phyloP scores from a whole-genome alignment of 2,329 filamentous ascomycete genomes.

The Sporothrix dimorphospora region DNA sequence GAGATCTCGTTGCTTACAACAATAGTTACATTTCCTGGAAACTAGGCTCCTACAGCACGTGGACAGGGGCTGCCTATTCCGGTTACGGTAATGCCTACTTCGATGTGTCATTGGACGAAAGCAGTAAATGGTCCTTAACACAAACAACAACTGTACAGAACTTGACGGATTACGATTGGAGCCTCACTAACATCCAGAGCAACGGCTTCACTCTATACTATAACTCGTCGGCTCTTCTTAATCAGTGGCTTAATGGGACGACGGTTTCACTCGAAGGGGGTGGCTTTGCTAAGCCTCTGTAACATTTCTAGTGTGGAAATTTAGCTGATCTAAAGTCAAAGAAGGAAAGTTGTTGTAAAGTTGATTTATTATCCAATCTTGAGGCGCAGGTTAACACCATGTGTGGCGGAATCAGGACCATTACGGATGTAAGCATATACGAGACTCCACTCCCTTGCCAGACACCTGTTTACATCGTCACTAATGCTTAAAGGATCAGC shows the following conservation, averaged over 20 bases:
- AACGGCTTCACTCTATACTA: constrained; percentile 23
- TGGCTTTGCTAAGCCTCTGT: neutral
- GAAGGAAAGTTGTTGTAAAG: no score
- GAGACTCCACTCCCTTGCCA: no score
- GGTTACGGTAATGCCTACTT: constrained; percentile 1
- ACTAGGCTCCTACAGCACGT: constrained; percentile 3
- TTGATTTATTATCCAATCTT: no score
- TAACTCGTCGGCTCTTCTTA: constrained; percentile 14
- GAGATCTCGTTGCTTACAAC: constrained; percentile 29
- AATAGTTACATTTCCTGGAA: constrained; percentile 24
- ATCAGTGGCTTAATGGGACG: neutral
- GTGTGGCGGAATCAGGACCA: no score
- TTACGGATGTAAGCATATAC: no score
- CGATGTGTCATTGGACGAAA: constrained; percentile 14
- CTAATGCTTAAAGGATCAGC: no score
- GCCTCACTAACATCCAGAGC: constrained; percentile 25
- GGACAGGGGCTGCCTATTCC: constrained; percentile 13
- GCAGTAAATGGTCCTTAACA: constrained; percentile 23
- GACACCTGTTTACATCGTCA: no score
- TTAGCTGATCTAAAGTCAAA: no score
- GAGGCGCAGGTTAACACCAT: no score
- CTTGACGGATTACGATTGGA: constrained; percentile 10
- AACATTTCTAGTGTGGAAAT: no score
- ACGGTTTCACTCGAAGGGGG: neutral
- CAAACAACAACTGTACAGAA: constrained; percentile 10